Base-by-base conservation (phyloP, 75 land plant species). In the Pinus tabuliformis region DNA sequence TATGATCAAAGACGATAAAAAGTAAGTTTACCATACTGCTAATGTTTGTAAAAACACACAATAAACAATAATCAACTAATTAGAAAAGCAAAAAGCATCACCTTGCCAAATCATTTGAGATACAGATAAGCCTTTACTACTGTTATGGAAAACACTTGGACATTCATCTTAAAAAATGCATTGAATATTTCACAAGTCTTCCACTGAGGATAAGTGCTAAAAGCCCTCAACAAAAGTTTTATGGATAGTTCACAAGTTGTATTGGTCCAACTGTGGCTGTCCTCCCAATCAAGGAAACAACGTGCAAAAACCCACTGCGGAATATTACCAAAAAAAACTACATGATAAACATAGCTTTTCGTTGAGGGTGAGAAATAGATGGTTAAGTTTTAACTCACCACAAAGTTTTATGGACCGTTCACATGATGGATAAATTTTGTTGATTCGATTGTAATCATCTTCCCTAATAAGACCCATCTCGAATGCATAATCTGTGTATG, bases 401-500 rank as follows among this genome's bases (percentile, higher is more conserved):
- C 99, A 97, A 70, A 91, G 85, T 75, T 92, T 92, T 61, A 92
- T 86, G 13, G 96, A 84, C 60, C 75, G 57, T 77, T 83, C 86
- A 83, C 99, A 97, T 2, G 82, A 80, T 39, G 98, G 96, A 61
- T 88, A 79, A 2, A 92, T 56, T 78, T 85, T 88, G 80, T 86
- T 91, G 61, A 97, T 87, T 18, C 81, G 83, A 20, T 88, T 77
- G 75, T 95, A 82, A 12, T 89, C 85, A 80, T 75, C 18, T 74
- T 90, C 83, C 58, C 59, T 63, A 76, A 97, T 95, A 6, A 97
- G 68, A 39, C 89, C 90, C 89, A 84, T 92, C 6, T 89, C 92
- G 77, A 95, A 75, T 72, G 99, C 99, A 87, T 92, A 97, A 79
- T 97, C 99, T 20, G 95, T 81, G 80, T 97, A 97, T 49, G 99